Evolutionary conservation across 2,329 filamentous ascomycete species (phyloP), one percentile per base, ranked within the genome.

Genomic region (Stemphylium lycopersici): DNA sequence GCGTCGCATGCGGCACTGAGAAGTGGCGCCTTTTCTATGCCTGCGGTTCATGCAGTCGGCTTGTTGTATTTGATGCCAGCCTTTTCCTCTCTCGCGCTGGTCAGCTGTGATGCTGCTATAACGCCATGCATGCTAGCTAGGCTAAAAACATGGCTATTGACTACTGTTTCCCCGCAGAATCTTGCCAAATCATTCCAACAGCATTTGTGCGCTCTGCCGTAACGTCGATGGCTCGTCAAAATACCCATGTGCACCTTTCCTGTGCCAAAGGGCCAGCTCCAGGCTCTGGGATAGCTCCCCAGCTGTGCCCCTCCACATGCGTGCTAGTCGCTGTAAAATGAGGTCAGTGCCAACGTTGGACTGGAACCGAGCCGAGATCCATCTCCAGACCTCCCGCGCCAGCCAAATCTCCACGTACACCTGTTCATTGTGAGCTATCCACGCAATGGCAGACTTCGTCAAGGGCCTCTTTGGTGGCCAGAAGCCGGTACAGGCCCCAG

Each of bases 391-490:
- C 37, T 58, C 55, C 37, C 57, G 61, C 53, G 55, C 60, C 44
- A 45, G 60, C 58, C 52, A 55, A 51, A 50, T 59, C 59, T 59
- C 62, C 56, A 54, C 60, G 49, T 48, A 53, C 54, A 58, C 54
- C 53, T 56, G 48, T 56, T 58, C 61, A 63, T 65, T 66, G 62
- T 56, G 54, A 55, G 56, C 58, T 54, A 56, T 54, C 42, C 40
- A 62, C 61, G 48, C 50, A 44, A 81, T 81, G 79, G 79, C 78
- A 54, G 78, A 79, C 65, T 75, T 89, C 63, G 72, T 90, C 65
- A 89, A 89, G 77, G 85, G 84, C 71, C 76, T 91, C 69, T 84
- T 92, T 67, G 88, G 88, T 70, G 87, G 84, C 72, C 81, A 81
- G 72, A 87, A 90, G 80, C 80, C 86, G 59, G 80, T 79, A 29